phyloP scores from a whole-genome alignment of 768 basidiomycete genomes.

The Artomyces pyxidatus region DNA sequence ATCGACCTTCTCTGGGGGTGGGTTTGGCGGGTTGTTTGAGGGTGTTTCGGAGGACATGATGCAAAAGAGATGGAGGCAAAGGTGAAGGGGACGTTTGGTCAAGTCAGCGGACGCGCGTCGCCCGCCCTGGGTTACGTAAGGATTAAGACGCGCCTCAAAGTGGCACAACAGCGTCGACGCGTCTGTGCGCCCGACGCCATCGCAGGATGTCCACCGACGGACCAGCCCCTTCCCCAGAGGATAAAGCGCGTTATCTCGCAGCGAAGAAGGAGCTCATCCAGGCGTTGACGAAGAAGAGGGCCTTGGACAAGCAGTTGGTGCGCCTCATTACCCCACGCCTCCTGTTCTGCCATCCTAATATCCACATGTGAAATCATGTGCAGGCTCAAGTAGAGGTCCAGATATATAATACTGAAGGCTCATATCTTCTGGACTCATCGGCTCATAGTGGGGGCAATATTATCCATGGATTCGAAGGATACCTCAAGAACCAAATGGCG shows the following conservation, averaged over 20 bases:
- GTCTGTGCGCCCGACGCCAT: neutral
- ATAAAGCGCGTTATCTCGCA: constrained; percentile 61
- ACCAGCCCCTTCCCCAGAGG: constrained; percentile 45
- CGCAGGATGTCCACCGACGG: constrained; percentile 31
- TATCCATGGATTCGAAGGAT: constrained; percentile 80
- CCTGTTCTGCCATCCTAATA: neutral
- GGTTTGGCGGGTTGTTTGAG: constrained; percentile 26
- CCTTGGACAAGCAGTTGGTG: constrained; percentile 71
- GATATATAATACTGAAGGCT: constrained; percentile 69
- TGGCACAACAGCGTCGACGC: no score
- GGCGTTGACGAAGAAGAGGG: constrained; percentile 67
- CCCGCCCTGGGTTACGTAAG: no score
- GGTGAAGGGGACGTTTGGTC: neutral
- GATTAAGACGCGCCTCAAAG: no score
- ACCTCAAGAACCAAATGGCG: constrained; percentile 69
- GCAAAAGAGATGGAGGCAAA: constrained; percentile 1
- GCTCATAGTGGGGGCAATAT: constrained; percentile 78
- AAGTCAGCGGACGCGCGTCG: neutral
- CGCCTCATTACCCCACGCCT: constrained; percentile 18
- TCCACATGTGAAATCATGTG: no score
- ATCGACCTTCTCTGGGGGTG: constrained; percentile 39
- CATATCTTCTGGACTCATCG: constrained; percentile 72
- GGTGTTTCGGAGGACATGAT: constrained; percentile 52
- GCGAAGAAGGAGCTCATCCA: constrained; percentile 69
- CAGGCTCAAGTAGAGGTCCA: constrained; percentile 74